A percentile compares a stretch with the other conserved stretches of the same genome.
Conservation (phyloP, 2,329 filamentous ascomycete genomes). For the Madurella mycetomatis region DNA sequence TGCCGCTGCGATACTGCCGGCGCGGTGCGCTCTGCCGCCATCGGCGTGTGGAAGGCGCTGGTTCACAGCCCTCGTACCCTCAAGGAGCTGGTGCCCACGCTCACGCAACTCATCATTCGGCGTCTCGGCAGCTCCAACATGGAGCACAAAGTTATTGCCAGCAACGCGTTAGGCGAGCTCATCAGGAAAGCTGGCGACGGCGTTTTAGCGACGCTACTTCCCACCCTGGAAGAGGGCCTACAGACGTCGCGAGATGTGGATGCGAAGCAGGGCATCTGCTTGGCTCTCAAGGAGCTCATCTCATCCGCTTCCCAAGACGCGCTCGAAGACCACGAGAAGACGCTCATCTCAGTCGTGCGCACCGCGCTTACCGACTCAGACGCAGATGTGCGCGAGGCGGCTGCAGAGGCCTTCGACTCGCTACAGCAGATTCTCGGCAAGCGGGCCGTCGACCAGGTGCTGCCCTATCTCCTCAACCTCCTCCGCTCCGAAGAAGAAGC, state of each 20-base stretch:
- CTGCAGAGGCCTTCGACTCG: conserved; percentile 94
- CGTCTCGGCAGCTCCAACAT: conserved; percentile 92
- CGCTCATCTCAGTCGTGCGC: conserved; percentile 87
- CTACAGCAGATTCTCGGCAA: conserved; percentile 92
- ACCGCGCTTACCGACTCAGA: conserved; percentile 88
- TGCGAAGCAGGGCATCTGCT: conserved; percentile 94
- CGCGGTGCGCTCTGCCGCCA: conserved; percentile 81
- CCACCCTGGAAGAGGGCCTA: conserved; percentile 87
- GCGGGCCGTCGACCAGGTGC: conserved; percentile 87
- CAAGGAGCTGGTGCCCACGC: conserved; percentile 90
- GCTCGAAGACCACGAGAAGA: conserved; percentile 91
- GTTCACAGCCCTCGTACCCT: conserved; percentile 88
- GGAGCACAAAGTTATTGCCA: conserved; percentile 98
- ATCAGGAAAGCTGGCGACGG: conserved; percentile 96
- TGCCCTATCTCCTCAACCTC: conserved; percentile 88
- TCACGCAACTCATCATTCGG: conserved; percentile 91
- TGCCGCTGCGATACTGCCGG: conserved; percentile 95
- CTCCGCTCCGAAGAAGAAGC: conserved; percentile 81
- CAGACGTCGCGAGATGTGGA: conserved; percentile 85
- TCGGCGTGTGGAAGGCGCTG: conserved; percentile 94
- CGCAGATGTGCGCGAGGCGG: conserved; percentile 86
- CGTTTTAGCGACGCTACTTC: conserved; percentile 80
- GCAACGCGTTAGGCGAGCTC: conserved; percentile 91
- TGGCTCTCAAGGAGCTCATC: conserved; percentile 91
- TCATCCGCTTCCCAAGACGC: conserved; percentile 82